Percentiles rank a stretch among this genome's conserved stretches.
phyloP scores from a whole-genome alignment of 2,329 filamentous ascomycete genomes.

The Sporothrix brunneoviolacea region DNA sequence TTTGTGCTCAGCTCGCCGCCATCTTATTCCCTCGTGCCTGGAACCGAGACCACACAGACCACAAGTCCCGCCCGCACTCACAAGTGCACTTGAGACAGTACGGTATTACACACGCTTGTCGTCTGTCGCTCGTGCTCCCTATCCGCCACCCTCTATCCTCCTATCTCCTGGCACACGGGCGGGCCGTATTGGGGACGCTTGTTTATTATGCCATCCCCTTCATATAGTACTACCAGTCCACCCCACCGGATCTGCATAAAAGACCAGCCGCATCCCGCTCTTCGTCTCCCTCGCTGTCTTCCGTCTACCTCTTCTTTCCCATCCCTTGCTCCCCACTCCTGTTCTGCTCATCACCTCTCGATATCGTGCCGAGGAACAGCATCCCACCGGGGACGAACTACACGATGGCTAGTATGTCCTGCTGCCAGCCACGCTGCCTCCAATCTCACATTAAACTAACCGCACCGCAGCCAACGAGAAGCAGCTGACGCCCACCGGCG shows the following conservation, averaged over 20 bases:
- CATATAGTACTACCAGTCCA: background rate
- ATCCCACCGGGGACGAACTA: background rate
- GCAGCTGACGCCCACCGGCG: background rate
- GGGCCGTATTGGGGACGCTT: background rate
- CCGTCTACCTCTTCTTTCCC: background rate
- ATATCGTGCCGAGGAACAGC: too few species aligned
- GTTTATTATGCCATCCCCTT: background rate
- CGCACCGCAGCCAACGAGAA: slow-evolving; percentile 16
- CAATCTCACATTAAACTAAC: too few species aligned
- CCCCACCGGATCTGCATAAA: slow-evolving; percentile 13
- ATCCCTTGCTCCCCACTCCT: background rate
- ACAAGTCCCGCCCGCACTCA: too few species aligned
- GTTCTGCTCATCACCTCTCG: too few species aligned
- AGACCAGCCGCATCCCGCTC: slow-evolving; percentile 1
- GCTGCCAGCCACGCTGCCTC: background rate
- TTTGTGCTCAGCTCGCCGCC: too few species aligned
- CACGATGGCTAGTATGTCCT: background rate
- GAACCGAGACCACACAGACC: too few species aligned
- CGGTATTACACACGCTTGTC: too few species aligned
- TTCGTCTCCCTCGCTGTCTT: background rate
- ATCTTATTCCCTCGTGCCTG: too few species aligned
- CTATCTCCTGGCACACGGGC: background rate
- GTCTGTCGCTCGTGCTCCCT: too few species aligned
- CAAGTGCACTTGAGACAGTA: too few species aligned
- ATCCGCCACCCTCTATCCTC: too few species aligned